These are phyloP conservation scores for Aquilaria malaccensis DNA, from an alignment of 345 rosid genomes.

Conservation along the genomic window DNA sequence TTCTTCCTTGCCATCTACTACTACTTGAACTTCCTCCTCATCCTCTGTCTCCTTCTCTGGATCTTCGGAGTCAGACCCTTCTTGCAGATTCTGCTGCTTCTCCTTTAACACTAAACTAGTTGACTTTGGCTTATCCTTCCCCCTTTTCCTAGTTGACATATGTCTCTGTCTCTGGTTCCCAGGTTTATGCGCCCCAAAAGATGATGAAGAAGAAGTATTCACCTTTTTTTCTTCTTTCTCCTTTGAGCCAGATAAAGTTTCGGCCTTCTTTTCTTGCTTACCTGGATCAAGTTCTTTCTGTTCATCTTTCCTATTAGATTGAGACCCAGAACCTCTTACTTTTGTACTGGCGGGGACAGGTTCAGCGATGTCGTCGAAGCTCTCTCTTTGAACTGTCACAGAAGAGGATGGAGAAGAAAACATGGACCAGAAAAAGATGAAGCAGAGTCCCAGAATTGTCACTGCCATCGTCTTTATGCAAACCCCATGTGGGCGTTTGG, in stretches of 20 bases:
- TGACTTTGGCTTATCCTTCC: constrained; percentile 25
- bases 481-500: constrained; percentile 67
- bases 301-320: constrained; percentile 12
- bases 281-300: constrained; percentile 23
- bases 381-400: constrained; percentile 57
- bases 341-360: constrained; percentile 47
- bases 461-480: constrained; percentile 65
- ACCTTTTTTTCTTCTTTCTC: constrained; percentile 30
- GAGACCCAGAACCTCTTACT: constrained; percentile 13
- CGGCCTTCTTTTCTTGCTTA: constrained; percentile 22
- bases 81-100: constrained; percentile 22
- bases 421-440: constrained; percentile 72
- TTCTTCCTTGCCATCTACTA: constrained; percentile 52
- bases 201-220: constrained; percentile 33
- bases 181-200: constrained; percentile 37
- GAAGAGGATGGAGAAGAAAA: constrained; percentile 64
- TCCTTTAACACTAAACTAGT: constrained; percentile 31
- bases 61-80: constrained; percentile 41
- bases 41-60: constrained; percentile 33
- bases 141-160: constrained; percentile 27
- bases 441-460: constrained; percentile 76
- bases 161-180: constrained; percentile 32
- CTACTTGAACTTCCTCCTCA: constrained; percentile 28
- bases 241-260: constrained; percentile 28
- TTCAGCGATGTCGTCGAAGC: constrained; percentile 85